phyloP scores from a whole-genome alignment of 306 rosid genomes.

The Begonia loranthoides region DNA sequence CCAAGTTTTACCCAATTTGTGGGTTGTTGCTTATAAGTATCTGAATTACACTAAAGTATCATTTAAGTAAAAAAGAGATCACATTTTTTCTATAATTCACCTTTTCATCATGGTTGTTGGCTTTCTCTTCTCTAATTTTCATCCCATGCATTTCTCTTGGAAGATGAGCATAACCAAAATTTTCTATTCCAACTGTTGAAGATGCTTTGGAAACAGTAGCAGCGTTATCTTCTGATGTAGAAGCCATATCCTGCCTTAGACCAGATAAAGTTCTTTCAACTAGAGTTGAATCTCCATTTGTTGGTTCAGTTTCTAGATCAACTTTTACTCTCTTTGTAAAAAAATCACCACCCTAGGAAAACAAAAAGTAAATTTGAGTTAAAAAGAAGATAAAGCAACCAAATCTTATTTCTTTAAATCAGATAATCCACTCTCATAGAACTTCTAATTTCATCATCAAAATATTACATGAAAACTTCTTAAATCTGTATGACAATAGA shows the following conservation, averaged over 20 bases:
- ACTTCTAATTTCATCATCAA: too few relatives aligned
- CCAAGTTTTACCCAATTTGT: too few relatives aligned
- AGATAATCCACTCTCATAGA: too few relatives aligned
- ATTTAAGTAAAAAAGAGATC: neutral
- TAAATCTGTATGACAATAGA: too few relatives aligned
- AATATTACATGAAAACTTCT: too few relatives aligned
- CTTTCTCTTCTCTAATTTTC: constrained; percentile 64
- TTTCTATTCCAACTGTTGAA: constrained; percentile 27
- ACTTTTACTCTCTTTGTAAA: constrained; percentile 44
- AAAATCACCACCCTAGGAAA: constrained; percentile 47
- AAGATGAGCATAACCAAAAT: constrained; percentile 42
- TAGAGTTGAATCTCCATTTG: constrained; percentile 13
- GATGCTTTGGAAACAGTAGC: constrained; percentile 36
- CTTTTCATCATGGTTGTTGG: constrained; percentile 42
- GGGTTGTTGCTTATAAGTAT: too few relatives aligned
- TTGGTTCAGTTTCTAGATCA: constrained; percentile 40
- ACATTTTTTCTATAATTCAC: constrained; percentile 11
- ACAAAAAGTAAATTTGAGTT: too few relatives aligned
- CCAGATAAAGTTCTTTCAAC: constrained; percentile 18
- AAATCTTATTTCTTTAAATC: too few relatives aligned
- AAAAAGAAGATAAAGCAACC: too few relatives aligned
- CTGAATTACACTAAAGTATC: too few relatives aligned
- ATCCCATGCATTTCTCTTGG: constrained; percentile 56
- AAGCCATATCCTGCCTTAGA: constrained; percentile 20
- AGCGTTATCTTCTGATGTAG: constrained; percentile 24